These are phyloP conservation scores for Cladobotryum mycophilum DNA, from an alignment of 2,329 filamentous ascomycete species.

Conservation along the genomic window DNA sequence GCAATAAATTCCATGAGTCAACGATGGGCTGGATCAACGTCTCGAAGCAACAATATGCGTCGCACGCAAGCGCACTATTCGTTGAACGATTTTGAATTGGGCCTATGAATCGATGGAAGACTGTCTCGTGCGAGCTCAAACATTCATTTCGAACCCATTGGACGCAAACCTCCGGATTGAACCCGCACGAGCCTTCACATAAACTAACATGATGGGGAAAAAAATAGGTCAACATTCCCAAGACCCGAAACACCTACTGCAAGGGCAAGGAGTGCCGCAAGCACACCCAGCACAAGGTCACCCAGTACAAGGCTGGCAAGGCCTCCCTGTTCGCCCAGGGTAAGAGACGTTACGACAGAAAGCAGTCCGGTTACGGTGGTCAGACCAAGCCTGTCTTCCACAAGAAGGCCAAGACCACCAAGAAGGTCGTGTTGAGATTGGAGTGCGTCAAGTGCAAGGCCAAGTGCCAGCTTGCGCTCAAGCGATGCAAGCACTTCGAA, in stretches of 20 bases:
- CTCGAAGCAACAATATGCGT: background rate
- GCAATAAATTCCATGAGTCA: background rate
- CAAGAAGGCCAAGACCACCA: conserved; percentile 99
- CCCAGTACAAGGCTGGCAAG: conserved; percentile 97
- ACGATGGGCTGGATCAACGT: background rate
- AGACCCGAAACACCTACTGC: conserved; percentile 96
- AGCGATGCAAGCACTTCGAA: conserved; percentile 99
- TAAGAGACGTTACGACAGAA: conserved; percentile 99
- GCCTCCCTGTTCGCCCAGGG: conserved; percentile 94
- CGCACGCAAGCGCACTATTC: background rate
- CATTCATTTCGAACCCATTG: conserved; percentile 9
- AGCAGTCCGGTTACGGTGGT: conserved; percentile 99
- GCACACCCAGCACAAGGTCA: conserved; percentile 89
- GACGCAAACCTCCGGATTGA: conserved; percentile 1
- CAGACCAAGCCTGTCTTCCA: conserved; percentile 99
- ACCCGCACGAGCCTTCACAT: conserved; percentile 8
- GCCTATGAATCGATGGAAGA: conserved; percentile 9
- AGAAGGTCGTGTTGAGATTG: conserved; percentile 98
- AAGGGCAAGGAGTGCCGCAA: conserved; percentile 92
- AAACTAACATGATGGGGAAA: conserved; percentile 15
- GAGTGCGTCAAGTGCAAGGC: conserved; percentile 98
- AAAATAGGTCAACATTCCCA: conserved; percentile 88
- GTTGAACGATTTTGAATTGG: background rate
- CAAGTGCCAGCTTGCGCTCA: conserved; percentile 95
- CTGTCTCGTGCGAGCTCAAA: conserved; percentile 15